These are phyloP conservation scores for Poa pratensis DNA, from an alignment of 176 grass and related monocot species.

Conservation along the genomic window DNA sequence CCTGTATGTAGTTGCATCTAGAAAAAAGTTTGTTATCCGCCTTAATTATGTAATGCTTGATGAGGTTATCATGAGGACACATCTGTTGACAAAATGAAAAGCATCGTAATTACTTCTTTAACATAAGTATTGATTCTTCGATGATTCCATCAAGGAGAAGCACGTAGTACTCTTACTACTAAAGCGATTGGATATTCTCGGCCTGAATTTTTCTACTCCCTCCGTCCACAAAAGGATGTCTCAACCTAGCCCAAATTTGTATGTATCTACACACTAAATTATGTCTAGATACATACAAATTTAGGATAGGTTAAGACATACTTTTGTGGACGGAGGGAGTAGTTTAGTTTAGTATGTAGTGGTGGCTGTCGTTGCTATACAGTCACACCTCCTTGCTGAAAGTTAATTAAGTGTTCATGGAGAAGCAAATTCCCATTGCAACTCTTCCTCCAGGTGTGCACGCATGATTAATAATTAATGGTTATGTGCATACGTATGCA, in stretches of 20 bases:
- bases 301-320: too few species aligned
- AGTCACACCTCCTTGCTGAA: background rate
- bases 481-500: background rate
- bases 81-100: slow-evolving; percentile 37
- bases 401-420: background rate
- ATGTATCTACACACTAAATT: too few species aligned
- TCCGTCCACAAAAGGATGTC: too few species aligned
- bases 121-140: background rate
- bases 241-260: too few species aligned
- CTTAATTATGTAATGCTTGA: background rate
- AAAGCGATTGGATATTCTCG: background rate
- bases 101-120: background rate
- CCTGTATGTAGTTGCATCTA: background rate
- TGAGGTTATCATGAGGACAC: slow-evolving; percentile 36
- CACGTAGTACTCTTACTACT: background rate
- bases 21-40: background rate
- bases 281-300: too few species aligned
- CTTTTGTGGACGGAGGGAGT: too few species aligned
- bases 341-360: background rate
- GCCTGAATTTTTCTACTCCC: background rate
- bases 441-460: background rate
- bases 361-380: background rate
- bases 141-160: background rate
- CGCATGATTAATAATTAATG: background rate
- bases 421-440: slow-evolving; percentile 3